Percentiles rank a stretch among this genome's conserved stretches.
These are phyloP conservation scores for Aspergillus calidoustus DNA, from an alignment of 2,329 filamentous ascomycete genomes.

Conservation along the genomic window DNA sequence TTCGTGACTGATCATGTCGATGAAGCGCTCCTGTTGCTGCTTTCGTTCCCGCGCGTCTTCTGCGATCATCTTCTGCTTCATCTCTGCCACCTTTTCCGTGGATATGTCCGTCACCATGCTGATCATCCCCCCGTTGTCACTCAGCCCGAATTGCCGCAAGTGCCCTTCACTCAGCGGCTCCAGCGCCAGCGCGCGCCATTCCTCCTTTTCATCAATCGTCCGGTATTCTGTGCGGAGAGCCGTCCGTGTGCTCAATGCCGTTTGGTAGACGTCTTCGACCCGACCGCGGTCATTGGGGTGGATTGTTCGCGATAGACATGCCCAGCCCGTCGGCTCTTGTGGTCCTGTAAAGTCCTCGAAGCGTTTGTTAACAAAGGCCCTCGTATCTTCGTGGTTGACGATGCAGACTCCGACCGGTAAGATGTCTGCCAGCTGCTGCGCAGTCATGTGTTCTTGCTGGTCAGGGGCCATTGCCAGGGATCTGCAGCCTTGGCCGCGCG, in stretches of 20 bases:
- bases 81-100: slow-evolving; percentile 82
- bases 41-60: slow-evolving; percentile 83
- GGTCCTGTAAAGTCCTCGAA: slow-evolving; percentile 26
- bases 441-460: slow-evolving; percentile 13
- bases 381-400: slow-evolving; percentile 25
- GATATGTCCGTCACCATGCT: slow-evolving; percentile 77
- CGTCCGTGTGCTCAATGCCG: neutral
- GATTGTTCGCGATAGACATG: slow-evolving; percentile 25
- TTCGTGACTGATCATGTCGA: slow-evolving; percentile 69
- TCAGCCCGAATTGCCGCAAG: slow-evolving; percentile 16
- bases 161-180: slow-evolving; percentile 19
- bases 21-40: slow-evolving; percentile 78
- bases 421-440: slow-evolving; percentile 34
- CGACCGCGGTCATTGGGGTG: slow-evolving; percentile 26
- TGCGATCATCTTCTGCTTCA: slow-evolving; percentile 75
- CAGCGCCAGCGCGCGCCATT: slow-evolving; percentile 29
- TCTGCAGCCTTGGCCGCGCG: neutral
- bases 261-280: slow-evolving; percentile 19
- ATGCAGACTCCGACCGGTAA: slow-evolving; percentile 31
- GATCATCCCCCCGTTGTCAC: slow-evolving; percentile 22
- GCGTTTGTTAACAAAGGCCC: slow-evolving; percentile 27
- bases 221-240: slow-evolving; percentile 32
- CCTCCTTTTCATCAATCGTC: slow-evolving; percentile 14
- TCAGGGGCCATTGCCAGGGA: neutral
- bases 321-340: slow-evolving; percentile 11